A percentile compares a stretch with the other conserved stretches of the same genome.
Evolutionary conservation across 148 eudicot genomes (phyloP).

Genomic region (Heliamphora exappendiculata): DNA sequence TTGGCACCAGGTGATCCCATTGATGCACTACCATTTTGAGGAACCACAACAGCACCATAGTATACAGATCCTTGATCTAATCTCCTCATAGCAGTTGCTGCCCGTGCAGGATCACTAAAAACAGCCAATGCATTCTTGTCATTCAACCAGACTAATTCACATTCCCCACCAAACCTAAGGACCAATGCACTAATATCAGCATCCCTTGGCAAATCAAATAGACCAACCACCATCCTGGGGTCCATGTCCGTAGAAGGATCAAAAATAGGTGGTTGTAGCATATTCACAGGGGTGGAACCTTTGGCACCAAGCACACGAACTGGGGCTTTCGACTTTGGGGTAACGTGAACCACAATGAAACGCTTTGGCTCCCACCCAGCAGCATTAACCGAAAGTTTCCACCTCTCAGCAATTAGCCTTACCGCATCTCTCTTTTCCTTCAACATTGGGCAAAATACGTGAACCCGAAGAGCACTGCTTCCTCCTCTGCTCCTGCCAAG

Average conservation of each 20-base stretch:
- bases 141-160: constrained; percentile 95
- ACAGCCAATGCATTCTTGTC: constrained; percentile 92
- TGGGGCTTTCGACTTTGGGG: constrained; percentile 71
- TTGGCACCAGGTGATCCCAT: constrained; percentile 28
- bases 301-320: constrained; percentile 63
- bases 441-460: constrained; percentile 83
- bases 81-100: constrained; percentile 97
- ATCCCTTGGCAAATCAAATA: constrained; percentile 83
- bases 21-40: constrained; percentile 31
- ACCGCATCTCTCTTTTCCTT: constrained; percentile 89
- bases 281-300: constrained; percentile 31
- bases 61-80: constrained; percentile 80
- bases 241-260: constrained; percentile 84
- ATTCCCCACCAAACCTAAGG: constrained; percentile 91
- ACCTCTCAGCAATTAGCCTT: constrained; percentile 80
- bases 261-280: constrained; percentile 43
- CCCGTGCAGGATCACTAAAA: constrained; percentile 82
- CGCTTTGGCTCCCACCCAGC: constrained; percentile 97
- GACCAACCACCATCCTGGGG: constrained; percentile 79
- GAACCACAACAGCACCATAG: constrained; percentile 60
- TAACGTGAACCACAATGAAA: constrained; percentile 68
- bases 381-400: constrained; percentile 74
- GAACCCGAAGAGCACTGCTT: constrained; percentile 42
- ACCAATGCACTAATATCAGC: constrained; percentile 87
- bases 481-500: constrained; percentile 67